Conservation (phyloP, 805 yeast species). For the Priceomyces haplophilus region DNA sequence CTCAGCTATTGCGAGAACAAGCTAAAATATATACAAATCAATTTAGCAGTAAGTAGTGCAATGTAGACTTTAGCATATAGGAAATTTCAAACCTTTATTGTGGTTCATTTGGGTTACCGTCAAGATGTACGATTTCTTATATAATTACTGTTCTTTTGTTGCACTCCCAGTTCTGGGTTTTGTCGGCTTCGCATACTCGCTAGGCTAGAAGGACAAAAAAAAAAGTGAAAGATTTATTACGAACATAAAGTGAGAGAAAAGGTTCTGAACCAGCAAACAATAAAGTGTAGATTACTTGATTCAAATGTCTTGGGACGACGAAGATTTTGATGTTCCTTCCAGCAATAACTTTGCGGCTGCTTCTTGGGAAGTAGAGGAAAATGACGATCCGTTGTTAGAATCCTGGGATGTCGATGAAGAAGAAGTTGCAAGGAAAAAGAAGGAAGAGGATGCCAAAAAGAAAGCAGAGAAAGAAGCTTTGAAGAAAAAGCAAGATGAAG, state of each 20-base stretch:
- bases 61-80: too few relatives aligned
- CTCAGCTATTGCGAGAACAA: too few relatives aligned
- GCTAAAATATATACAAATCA: too few relatives aligned
- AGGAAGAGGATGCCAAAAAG: constrained; percentile 40
- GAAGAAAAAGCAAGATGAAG: constrained; percentile 41
- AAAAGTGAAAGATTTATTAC: background rate
- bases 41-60: too few relatives aligned
- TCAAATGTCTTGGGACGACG: constrained; percentile 73
- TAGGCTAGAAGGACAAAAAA: background rate
- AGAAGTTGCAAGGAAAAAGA: constrained; percentile 54
- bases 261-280: background rate
- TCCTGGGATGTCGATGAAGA: constrained; percentile 88
- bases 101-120: too few relatives aligned
- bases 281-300: background rate
- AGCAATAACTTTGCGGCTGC: constrained; percentile 55
- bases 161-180: too few relatives aligned
- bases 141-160: too few relatives aligned
- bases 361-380: constrained; percentile 83
- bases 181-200: background rate
- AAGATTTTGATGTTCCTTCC: constrained; percentile 72
- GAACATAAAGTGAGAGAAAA: background rate
- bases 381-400: constrained; percentile 68
- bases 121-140: too few relatives aligned
- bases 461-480: constrained; percentile 44
- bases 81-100: too few relatives aligned